Evolutionary conservation across 192 early-diverging fungal species (phyloP).

Genomic region (Coemansia sp.): DNA sequence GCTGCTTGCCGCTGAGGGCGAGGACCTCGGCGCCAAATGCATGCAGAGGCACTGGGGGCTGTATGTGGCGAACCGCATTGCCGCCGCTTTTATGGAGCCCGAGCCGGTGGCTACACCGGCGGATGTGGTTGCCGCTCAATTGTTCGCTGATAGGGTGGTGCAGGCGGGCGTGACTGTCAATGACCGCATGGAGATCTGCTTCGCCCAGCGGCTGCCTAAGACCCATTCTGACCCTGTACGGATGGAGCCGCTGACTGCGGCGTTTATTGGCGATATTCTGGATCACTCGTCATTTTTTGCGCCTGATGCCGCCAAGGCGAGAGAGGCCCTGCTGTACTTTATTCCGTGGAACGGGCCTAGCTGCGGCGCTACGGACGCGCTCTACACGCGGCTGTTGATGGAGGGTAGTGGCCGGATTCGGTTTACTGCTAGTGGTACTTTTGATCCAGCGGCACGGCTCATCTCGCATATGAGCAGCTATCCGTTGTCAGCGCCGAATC

Average conservation of each 20-base stretch:
- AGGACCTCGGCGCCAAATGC: not conserved
- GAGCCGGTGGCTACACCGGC: not conserved
- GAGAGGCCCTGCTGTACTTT: conserved; percentile 30
- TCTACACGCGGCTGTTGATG: conserved; percentile 20
- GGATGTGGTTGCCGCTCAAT: not conserved
- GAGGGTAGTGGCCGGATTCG: conserved; percentile 18
- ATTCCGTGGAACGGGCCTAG: not conserved
- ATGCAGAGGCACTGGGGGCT: not conserved
- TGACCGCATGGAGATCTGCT: conserved; percentile 3
- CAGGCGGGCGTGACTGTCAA: not conserved
- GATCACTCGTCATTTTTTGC: not conserved
- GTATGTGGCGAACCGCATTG: not conserved
- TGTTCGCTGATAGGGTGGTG: not conserved
- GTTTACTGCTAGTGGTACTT: conserved; percentile 22
- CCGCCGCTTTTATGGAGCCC: not conserved
- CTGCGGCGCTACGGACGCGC: not conserved
- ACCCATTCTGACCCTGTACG: not conserved
- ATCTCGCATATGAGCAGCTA: conserved; percentile 20
- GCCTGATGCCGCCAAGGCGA: conserved; percentile 17
- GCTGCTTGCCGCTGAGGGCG: not conserved
- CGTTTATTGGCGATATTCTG: not conserved
- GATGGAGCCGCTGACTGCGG: not conserved
- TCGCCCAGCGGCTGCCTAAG: conserved; percentile 2
- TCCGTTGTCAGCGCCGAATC: conserved; percentile 4
- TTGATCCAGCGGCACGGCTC: conserved; percentile 32